Evolutionary conservation across 805 yeast genomes (phyloP).

Genomic region (Lipomyces kockii): DNA sequence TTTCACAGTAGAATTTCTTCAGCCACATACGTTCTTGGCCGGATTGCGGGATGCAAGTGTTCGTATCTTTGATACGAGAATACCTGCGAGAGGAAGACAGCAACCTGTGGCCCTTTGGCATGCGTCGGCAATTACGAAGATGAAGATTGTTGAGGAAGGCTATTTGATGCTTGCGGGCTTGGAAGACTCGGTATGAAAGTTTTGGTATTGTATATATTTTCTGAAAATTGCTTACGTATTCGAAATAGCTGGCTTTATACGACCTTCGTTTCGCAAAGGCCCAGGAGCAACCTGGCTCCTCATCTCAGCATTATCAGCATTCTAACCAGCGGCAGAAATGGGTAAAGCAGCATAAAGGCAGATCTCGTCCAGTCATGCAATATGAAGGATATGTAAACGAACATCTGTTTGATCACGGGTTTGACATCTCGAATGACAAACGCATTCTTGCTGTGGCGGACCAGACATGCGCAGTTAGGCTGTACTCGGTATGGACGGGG

Average conservation of each 20-base stretch:
- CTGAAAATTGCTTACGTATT: slow-evolving; percentile 6
- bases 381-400: slow-evolving; percentile 31
- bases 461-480: slow-evolving; percentile 23
- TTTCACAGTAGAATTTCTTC: slow-evolving; percentile 24
- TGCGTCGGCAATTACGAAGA: slow-evolving; percentile 38
- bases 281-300: slow-evolving; percentile 1
- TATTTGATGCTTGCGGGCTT: slow-evolving; percentile 38
- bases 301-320: neutral
- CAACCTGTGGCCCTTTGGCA: slow-evolving; percentile 23
- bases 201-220: slow-evolving; percentile 18
- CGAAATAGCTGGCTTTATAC: slow-evolving; percentile 25
- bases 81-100: slow-evolving; percentile 14
- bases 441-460: slow-evolving; percentile 28
- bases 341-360: neutral
- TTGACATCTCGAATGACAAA: slow-evolving; percentile 29
- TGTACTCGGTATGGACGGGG: slow-evolving; percentile 31
- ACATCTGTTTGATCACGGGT: slow-evolving; percentile 31
- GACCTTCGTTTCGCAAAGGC: slow-evolving; percentile 26
- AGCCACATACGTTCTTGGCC: slow-evolving; percentile 24
- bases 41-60: slow-evolving; percentile 35
- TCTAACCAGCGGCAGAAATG: neutral
- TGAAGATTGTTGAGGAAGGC: slow-evolving; percentile 25
- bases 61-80: slow-evolving; percentile 27
- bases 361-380: slow-evolving; percentile 16
- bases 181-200: slow-evolving; percentile 28